Percentiles rank a stretch among this genome's conserved stretches.
These are phyloP conservation scores for Ganoderma resinaceum DNA, from an alignment of 1,284 basidiomycete genomes.

Conservation along the genomic window DNA sequence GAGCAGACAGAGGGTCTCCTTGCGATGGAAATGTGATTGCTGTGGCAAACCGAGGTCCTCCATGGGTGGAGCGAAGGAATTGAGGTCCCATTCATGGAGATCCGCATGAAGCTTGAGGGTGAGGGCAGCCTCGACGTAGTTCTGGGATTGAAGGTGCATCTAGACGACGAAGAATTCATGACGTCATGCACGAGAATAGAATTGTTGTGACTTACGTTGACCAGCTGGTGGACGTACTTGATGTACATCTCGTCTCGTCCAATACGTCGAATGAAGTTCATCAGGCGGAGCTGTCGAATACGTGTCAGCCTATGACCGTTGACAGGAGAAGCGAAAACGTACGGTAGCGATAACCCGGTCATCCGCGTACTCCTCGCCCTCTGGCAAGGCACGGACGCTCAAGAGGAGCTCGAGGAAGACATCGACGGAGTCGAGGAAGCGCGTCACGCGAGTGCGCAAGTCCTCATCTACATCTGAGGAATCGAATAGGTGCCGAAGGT, in stretches of 20 bases:
- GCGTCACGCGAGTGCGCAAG: slow-evolving; percentile 79
- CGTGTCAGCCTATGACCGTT: background rate
- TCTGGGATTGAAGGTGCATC: slow-evolving; percentile 88
- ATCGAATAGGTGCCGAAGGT: slow-evolving; percentile 89
- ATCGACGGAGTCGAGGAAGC: slow-evolving; percentile 90
- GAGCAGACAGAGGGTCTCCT: slow-evolving; percentile 88
- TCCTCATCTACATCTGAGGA: slow-evolving; percentile 81
- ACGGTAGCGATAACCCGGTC: slow-evolving; percentile 94
- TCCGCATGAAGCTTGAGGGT: slow-evolving; percentile 95
- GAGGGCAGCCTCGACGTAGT: slow-evolving; percentile 92
- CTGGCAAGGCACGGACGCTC: slow-evolving; percentile 91
- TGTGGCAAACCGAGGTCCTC: slow-evolving; percentile 88
- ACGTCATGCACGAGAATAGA: background rate
- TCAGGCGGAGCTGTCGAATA: slow-evolving; percentile 74
- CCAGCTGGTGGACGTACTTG: slow-evolving; percentile 94
- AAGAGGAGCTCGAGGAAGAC: slow-evolving; percentile 94
- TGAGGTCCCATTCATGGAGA: slow-evolving; percentile 88
- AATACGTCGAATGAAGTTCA: slow-evolving; percentile 90
- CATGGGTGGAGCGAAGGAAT: slow-evolving; percentile 84
- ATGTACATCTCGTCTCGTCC: slow-evolving; percentile 91
- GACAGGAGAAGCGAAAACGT: slow-evolving; percentile 11
- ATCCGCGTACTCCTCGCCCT: slow-evolving; percentile 92
- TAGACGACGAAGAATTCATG: slow-evolving; percentile 35
- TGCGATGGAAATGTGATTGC: slow-evolving; percentile 93
- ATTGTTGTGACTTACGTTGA: slow-evolving; percentile 65